Conservation (phyloP, 306 rosid species). For the Sicyos baderoa region DNA sequence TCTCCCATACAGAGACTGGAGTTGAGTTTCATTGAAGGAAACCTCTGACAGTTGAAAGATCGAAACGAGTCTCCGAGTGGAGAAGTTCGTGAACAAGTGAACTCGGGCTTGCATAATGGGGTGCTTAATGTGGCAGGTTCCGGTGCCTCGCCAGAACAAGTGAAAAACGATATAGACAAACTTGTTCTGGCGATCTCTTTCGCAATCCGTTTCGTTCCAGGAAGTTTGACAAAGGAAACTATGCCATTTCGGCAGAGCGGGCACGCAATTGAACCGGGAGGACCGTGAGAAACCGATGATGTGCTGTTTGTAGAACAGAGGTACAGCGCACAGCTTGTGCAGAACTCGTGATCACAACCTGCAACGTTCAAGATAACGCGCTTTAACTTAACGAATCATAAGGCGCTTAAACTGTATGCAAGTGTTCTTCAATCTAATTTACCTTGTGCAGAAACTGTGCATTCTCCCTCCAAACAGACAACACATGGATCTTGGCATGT, state of each 20-base stretch:
- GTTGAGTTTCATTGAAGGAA: constrained; percentile 50
- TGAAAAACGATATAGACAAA: constrained; percentile 66
- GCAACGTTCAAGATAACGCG: constrained; percentile 7
- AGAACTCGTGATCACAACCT: constrained; percentile 96
- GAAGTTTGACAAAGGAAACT: constrained; percentile 65
- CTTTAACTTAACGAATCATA: neutral
- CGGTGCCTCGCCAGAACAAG: constrained; percentile 54
- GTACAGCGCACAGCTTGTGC: constrained; percentile 89
- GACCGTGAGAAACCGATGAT: constrained; percentile 35
- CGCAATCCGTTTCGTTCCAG: constrained; percentile 35
- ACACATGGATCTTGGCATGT: constrained; percentile 77
- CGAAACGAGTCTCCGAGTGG: constrained; percentile 38
- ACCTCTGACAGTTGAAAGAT: constrained; percentile 58
- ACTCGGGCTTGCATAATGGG: constrained; percentile 52
- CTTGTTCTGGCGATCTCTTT: constrained; percentile 52
- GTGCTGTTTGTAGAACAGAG: constrained; percentile 73
- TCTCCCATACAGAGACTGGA: constrained; percentile 56
- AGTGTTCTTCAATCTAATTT: neutral
- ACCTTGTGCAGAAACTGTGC: constrained; percentile 94
- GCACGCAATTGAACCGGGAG: constrained; percentile 83
- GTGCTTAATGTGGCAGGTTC: constrained; percentile 42
- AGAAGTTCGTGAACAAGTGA: constrained; percentile 33
- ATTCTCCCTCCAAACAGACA: constrained; percentile 85
- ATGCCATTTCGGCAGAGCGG: constrained; percentile 90
- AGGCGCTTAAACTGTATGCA: neutral